A percentile compares a stretch with the other conserved stretches of the same genome.
These are phyloP conservation scores for Alternaria incomplexa DNA, from an alignment of 2,329 filamentous ascomycete species.

Conservation along the genomic window DNA sequence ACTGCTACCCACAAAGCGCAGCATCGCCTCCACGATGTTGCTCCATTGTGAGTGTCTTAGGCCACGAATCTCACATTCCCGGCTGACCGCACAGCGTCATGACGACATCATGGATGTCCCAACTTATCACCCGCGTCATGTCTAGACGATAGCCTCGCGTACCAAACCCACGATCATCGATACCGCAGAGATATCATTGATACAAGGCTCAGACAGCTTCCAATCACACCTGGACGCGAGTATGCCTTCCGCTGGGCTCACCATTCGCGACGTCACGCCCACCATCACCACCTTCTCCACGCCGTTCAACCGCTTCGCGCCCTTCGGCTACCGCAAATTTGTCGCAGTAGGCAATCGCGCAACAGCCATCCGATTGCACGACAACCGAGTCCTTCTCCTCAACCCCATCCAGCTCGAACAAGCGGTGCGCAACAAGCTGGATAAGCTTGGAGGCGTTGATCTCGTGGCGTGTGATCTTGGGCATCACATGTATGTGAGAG, in stretches of 20 bases:
- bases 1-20: not conserved
- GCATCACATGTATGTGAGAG: slow-evolving; percentile 15
- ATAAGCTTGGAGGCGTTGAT: slow-evolving; percentile 17
- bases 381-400: slow-evolving; percentile 12
- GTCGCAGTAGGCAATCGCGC: slow-evolving; percentile 25
- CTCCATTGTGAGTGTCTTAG: not conserved
- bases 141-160: not conserved
- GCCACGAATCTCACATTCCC: too few species aligned
- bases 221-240: not conserved
- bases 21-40: not conserved
- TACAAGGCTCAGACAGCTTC: not conserved
- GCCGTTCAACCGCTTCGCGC: slow-evolving; percentile 25
- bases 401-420: slow-evolving; percentile 17
- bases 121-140: not conserved
- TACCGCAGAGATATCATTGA: rapidly evolving
- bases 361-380: slow-evolving; percentile 17
- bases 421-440: slow-evolving; percentile 8
- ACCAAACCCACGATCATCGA: not conserved
- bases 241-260: not conserved
- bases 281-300: slow-evolving; percentile 18
- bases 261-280: slow-evolving; percentile 12
- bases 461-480: slow-evolving; percentile 19
- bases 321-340: slow-evolving; percentile 20
- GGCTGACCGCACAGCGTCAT: too few species aligned
- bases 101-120: not conserved